A percentile compares a stretch with the other conserved stretches of the same genome.
Conservation (phyloP, 257 asterid species). For the Nicotiana attenuata region DNA sequence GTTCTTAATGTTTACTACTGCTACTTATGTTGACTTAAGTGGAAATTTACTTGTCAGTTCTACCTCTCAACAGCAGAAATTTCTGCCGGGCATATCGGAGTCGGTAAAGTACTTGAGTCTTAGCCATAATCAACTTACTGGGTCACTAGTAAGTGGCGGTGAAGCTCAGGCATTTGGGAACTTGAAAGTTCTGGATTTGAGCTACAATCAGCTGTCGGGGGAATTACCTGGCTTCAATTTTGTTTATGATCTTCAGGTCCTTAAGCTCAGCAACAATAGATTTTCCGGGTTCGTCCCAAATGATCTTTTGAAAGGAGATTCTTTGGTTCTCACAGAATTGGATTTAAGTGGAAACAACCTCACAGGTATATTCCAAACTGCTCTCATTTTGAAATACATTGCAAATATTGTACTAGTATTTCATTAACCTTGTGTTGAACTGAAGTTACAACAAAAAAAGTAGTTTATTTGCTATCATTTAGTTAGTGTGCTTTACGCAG, state of each 20-base stretch:
- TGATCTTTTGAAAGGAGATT: slow-evolving; percentile 80
- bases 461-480: neutral
- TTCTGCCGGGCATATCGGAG: slow-evolving; percentile 53
- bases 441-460: neutral
- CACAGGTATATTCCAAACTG: slow-evolving; percentile 48
- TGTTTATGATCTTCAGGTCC: slow-evolving; percentile 80
- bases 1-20: slow-evolving; percentile 61
- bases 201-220: slow-evolving; percentile 82
- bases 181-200: slow-evolving; percentile 84
- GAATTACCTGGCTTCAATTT: slow-evolving; percentile 84
- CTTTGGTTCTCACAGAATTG: slow-evolving; percentile 66
- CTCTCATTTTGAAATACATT: neutral
- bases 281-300: slow-evolving; percentile 76
- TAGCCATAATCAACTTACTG: slow-evolving; percentile 62
- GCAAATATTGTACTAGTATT: neutral
- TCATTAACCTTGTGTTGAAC: neutral
- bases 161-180: slow-evolving; percentile 62
- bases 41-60: slow-evolving; percentile 59
- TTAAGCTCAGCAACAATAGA: slow-evolving; percentile 68
- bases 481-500: neutral
- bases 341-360: slow-evolving; percentile 90
- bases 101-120: slow-evolving; percentile 67
- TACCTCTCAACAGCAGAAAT: slow-evolving; percentile 36
- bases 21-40: slow-evolving; percentile 77
- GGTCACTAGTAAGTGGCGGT: slow-evolving; percentile 62